These are phyloP conservation scores for Plenodomus lindquistii DNA, from an alignment of 2,329 filamentous ascomycete species.

Conservation along the genomic window DNA sequence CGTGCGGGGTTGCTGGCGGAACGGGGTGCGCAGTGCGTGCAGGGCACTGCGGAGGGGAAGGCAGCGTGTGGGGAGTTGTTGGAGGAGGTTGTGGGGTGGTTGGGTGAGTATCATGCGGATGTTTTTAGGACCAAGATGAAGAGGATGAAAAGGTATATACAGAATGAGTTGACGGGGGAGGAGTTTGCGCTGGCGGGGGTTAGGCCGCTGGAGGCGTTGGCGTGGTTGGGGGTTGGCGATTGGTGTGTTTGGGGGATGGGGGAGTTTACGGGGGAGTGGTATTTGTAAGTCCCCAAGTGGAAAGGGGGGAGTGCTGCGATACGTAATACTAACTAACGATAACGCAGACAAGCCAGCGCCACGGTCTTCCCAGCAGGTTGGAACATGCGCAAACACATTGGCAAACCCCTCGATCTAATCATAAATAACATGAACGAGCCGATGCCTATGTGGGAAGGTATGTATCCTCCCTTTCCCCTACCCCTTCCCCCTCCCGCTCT, in stretches of 20 bases:
- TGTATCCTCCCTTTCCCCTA: conserved; percentile 32
- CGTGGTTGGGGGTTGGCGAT: conserved; percentile 57
- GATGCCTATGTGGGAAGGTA: conserved; percentile 56
- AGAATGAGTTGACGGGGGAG: conserved; percentile 52
- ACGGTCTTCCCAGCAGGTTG: conserved; percentile 59
- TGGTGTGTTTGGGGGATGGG: conserved; percentile 54
- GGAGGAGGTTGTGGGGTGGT: conserved; percentile 51
- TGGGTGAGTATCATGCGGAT: conserved; percentile 50
- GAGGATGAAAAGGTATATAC: conserved; percentile 20
- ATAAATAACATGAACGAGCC: conserved; percentile 50
- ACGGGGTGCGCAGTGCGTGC: conserved; percentile 49
- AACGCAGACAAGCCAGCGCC: conserved; percentile 53
- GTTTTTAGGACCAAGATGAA: conserved; percentile 43
- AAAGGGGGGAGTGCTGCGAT: background rate
- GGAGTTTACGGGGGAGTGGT: conserved; percentile 52
- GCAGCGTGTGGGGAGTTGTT: conserved; percentile 54
- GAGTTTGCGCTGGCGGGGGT: conserved; percentile 46
- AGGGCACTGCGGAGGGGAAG: conserved; percentile 50
- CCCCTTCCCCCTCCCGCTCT: conserved; percentile 44
- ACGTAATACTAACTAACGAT: background rate
- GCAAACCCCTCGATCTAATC: conserved; percentile 53
- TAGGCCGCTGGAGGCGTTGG: conserved; percentile 55
- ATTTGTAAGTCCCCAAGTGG: conserved; percentile 43
- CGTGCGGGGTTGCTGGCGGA: conserved; percentile 48
- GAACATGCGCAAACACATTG: conserved; percentile 54